A percentile compares a stretch with the other conserved stretches of the same genome.
Conservation (phyloP, 1,139 yeast genomes). For the Lodderomyces theae region DNA sequence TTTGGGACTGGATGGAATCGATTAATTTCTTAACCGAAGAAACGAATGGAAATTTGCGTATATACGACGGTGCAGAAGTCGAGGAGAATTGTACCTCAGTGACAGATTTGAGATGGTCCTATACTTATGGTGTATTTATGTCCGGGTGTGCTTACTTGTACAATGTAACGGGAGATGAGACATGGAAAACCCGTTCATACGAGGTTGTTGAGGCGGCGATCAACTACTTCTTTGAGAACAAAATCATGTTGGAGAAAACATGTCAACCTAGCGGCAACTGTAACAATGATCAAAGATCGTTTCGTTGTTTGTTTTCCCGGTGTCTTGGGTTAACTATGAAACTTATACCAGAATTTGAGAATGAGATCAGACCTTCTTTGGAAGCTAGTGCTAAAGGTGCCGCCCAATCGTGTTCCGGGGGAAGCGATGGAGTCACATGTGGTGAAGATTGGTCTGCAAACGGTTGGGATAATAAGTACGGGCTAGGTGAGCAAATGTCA, state of each 20-base stretch:
- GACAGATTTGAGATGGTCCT: slow-evolving; percentile 64
- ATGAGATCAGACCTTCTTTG: slow-evolving; percentile 43
- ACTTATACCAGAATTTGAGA: slow-evolving; percentile 51
- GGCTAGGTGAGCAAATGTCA: slow-evolving; percentile 76
- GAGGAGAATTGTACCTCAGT: slow-evolving; percentile 54
- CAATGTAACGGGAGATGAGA: slow-evolving; percentile 54
- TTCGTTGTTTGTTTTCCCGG: slow-evolving; percentile 71
- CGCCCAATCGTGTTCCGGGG: slow-evolving; percentile 70
- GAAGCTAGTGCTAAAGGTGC: slow-evolving; percentile 61
- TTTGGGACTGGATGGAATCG: slow-evolving; percentile 68
- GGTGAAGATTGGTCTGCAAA: slow-evolving; percentile 61
- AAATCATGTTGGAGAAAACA: slow-evolving; percentile 64
- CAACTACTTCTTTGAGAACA: slow-evolving; percentile 46
- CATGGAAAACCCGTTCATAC: slow-evolving; percentile 56
- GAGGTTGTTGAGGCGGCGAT: slow-evolving; percentile 50
- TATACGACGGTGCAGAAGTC: slow-evolving; percentile 73
- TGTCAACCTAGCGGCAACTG: slow-evolving; percentile 55
- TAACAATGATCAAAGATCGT: slow-evolving; percentile 73
- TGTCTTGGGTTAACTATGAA: slow-evolving; percentile 59
- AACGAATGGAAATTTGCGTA: slow-evolving; percentile 37
- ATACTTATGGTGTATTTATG: slow-evolving; percentile 72
- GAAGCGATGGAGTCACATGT: slow-evolving; percentile 73
- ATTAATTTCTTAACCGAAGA: slow-evolving; percentile 45
- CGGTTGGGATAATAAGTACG: slow-evolving; percentile 64
- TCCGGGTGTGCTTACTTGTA: slow-evolving; percentile 74